phyloP scores from a whole-genome alignment of 345 rosid genomes.

The Carallia brachiata region DNA sequence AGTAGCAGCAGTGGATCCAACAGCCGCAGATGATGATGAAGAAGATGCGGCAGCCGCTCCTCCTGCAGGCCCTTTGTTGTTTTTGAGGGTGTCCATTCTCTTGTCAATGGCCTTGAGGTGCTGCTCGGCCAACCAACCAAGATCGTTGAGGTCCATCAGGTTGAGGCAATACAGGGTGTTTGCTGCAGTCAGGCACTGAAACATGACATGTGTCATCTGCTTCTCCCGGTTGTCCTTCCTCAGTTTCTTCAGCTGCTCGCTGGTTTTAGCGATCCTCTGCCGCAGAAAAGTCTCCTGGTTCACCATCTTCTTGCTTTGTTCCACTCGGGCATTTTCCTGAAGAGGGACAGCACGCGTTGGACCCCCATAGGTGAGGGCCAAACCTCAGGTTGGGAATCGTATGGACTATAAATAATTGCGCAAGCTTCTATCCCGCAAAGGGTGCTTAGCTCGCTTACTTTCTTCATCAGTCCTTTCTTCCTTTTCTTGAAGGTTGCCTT shows the following conservation, averaged over 20 bases:
- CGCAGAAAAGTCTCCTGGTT: conserved; percentile 6
- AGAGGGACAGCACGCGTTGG: conserved; percentile 2
- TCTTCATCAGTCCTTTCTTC: conserved; percentile 23
- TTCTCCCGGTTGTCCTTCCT: conserved; percentile 13
- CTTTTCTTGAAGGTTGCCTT: conserved; percentile 25
- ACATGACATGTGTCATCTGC: conserved; percentile 10
- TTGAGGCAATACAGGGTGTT: not conserved
- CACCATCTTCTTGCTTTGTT: conserved; percentile 17
- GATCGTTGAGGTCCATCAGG: conserved; percentile 14
- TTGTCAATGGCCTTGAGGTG: conserved; percentile 8
- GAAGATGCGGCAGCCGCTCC: not conserved
- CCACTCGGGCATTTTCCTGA: conserved; percentile 16
- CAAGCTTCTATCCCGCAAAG: conserved; percentile 23
- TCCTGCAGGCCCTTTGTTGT: not conserved
- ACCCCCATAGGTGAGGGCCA: conserved; percentile 17
- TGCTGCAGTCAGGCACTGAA: conserved; percentile 6
- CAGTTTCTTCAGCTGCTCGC: conserved; percentile 12
- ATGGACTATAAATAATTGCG: conserved; percentile 14
- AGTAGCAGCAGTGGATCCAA: too few species aligned
- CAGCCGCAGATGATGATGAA: not conserved
- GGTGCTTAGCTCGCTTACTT: conserved; percentile 21
- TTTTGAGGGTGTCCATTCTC: not conserved
- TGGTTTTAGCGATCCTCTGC: conserved; percentile 9
- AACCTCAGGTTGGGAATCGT: conserved; percentile 17
- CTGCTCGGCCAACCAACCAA: conserved; percentile 6